phyloP scores from a whole-genome alignment of 2,329 filamentous ascomycete species.

The Raffaelea ambrosiae region DNA sequence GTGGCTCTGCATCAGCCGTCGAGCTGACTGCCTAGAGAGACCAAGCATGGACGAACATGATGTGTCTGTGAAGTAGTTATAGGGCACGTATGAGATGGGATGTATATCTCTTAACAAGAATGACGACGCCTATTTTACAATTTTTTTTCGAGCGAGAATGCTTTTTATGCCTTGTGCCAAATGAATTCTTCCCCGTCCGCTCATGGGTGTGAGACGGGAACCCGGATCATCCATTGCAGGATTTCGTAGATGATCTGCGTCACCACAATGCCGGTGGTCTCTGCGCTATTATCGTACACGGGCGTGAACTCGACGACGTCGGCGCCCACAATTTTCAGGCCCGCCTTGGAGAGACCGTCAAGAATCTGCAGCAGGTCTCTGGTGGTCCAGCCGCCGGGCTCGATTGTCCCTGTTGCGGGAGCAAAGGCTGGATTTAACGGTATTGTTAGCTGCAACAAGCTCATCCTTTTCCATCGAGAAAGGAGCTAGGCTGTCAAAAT shows the following conservation, averaged over 20 bases:
- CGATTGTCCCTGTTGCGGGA: conserved; percentile 63
- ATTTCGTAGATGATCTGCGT: neutral
- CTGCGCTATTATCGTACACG: conserved; percentile 64
- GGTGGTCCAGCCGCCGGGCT: conserved; percentile 74
- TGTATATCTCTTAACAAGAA: too few species aligned
- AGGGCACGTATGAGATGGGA: too few species aligned
- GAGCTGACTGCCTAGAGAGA: too few species aligned
- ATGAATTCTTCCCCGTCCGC: neutral
- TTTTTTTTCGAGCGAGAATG: too few species aligned
- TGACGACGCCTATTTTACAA: too few species aligned
- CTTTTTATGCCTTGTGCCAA: too few species aligned
- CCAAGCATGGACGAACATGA: too few species aligned
- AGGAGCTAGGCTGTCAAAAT: too few species aligned
- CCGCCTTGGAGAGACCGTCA: conserved; percentile 51
- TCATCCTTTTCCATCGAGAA: too few species aligned
- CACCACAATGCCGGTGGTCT: conserved; percentile 39
- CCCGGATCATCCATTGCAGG: neutral
- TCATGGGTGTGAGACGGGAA: neutral
- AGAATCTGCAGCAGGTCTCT: conserved; percentile 68
- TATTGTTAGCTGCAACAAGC: too few species aligned
- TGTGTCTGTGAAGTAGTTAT: too few species aligned
- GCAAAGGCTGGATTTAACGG: conserved; percentile 3
- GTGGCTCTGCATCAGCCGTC: too few species aligned
- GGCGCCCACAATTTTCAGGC: conserved; percentile 64
- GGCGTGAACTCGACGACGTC: conserved; percentile 77